Conservation (phyloP, 352 stramenopile species). For the Phytophthora meadii region DNA sequence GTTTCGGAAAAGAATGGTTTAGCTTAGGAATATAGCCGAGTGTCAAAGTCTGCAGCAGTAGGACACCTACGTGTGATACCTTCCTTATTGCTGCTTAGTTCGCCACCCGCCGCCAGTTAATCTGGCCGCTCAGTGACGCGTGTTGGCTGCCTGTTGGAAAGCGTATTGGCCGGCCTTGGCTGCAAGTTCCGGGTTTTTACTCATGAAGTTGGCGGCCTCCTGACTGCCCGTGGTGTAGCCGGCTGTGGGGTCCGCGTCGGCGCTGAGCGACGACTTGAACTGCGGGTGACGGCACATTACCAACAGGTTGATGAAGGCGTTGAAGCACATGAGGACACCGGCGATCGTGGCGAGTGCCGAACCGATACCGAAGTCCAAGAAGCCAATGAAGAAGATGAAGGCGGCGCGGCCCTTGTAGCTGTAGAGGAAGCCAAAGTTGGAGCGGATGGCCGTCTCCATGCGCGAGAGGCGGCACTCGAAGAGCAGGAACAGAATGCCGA, state of each 20-base stretch:
- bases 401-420: constrained; percentile 85
- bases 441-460: constrained; percentile 84
- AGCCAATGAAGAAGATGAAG: constrained; percentile 92
- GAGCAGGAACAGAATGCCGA: constrained; percentile 85
- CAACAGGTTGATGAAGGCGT: constrained; percentile 88
- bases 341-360: constrained; percentile 78
- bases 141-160: constrained; percentile 60
- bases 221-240: constrained; percentile 85
- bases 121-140: constrained; percentile 31
- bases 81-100: constrained; percentile 4
- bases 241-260: constrained; percentile 75
- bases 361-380: constrained; percentile 89
- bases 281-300: constrained; percentile 89
- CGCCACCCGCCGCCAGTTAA: not conserved
- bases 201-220: constrained; percentile 84
- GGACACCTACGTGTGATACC: constrained; percentile 4
- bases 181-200: constrained; percentile 79
- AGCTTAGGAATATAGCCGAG: constrained; percentile 36
- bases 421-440: constrained; percentile 90
- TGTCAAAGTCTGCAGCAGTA: constrained; percentile 9
- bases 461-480: constrained; percentile 89
- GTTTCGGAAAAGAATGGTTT: constrained; percentile 31
- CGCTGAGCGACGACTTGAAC: constrained; percentile 83
- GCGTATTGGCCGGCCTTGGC: constrained; percentile 82
- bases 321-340: constrained; percentile 85